Conservation (phyloP, 768 basidiomycete genomes). For the Porphyrellus cyaneotinctus region DNA sequence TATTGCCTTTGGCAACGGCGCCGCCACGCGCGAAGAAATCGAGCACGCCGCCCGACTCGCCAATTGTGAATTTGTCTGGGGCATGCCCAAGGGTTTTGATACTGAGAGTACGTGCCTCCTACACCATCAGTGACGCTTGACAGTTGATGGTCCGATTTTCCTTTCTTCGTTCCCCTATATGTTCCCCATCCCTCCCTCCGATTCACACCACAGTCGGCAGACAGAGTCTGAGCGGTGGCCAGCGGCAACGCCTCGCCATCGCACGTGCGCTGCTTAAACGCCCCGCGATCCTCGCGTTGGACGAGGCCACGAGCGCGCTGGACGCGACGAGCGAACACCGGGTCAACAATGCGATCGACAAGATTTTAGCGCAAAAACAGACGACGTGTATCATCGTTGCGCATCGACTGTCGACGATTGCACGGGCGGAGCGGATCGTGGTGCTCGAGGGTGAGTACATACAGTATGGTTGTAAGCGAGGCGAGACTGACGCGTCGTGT, state of each 20-base stretch:
- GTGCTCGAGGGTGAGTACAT: constrained; percentile 71
- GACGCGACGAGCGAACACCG: constrained; percentile 87
- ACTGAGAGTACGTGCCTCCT: constrained; percentile 54
- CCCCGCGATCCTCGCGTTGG: constrained; percentile 81
- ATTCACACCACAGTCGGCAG: constrained; percentile 22
- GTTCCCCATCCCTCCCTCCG: too few species aligned
- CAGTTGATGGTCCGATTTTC: background rate
- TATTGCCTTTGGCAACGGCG: constrained; percentile 80
- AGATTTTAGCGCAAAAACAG: constrained; percentile 70
- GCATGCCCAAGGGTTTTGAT: constrained; percentile 90
- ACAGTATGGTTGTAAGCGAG: too few species aligned
- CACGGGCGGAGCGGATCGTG: constrained; percentile 83
- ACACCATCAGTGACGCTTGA: background rate
- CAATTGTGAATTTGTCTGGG: constrained; percentile 95
- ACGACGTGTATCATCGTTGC: constrained; percentile 90
- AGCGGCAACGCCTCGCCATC: constrained; percentile 77
- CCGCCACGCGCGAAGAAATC: constrained; percentile 76
- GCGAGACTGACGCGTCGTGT: background rate
- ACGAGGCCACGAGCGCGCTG: constrained; percentile 86
- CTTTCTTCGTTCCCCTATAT: too few species aligned
- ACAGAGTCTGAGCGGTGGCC: constrained; percentile 52
- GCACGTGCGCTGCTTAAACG: constrained; percentile 86
- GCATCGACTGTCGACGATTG: constrained; percentile 86
- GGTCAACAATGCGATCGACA: constrained; percentile 84
- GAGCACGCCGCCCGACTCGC: constrained; percentile 86